Conservation (phyloP, 768 basidiomycete genomes). For the Antrodiella citrinella region DNA sequence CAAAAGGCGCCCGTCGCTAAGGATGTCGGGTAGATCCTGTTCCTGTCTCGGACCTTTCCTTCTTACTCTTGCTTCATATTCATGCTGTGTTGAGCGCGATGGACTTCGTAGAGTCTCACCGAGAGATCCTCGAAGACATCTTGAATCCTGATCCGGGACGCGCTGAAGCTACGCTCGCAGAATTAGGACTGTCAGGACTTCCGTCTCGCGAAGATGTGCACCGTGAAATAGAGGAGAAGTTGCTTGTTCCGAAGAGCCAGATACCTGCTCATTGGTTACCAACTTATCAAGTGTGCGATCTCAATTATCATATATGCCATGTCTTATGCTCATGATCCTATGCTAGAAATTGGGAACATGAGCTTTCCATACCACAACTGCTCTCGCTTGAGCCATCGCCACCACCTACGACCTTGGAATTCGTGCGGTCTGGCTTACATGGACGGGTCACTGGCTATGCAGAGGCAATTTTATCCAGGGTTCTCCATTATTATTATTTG, state of each 20-base stretch:
- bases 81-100: constrained; percentile 14
- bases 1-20: background rate
- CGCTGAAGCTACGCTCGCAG: constrained; percentile 37
- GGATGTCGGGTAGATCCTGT: background rate
- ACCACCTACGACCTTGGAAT: constrained; percentile 64
- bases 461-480: constrained; percentile 45
- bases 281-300: constrained; percentile 73
- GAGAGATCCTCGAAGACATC: constrained; percentile 37
- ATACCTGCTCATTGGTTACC: constrained; percentile 70
- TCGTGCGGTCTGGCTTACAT: constrained; percentile 71
- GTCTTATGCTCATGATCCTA: constrained; percentile 10
- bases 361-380: constrained; percentile 52
- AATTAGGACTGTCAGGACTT: constrained; percentile 47
- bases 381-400: constrained; percentile 60
- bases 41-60: background rate
- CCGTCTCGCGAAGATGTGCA: constrained; percentile 56
- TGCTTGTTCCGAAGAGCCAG: constrained; percentile 60
- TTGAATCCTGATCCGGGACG: constrained; percentile 34
- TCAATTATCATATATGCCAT: constrained; percentile 1
- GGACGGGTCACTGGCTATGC: constrained; percentile 75
- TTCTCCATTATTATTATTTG: background rate
- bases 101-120: constrained; percentile 23
- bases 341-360: constrained; percentile 75
- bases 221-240: constrained; percentile 62
- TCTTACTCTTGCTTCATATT: background rate